phyloP scores from a whole-genome alignment of 73 alveolate species.

The Tetrahymena elliotti region DNA sequence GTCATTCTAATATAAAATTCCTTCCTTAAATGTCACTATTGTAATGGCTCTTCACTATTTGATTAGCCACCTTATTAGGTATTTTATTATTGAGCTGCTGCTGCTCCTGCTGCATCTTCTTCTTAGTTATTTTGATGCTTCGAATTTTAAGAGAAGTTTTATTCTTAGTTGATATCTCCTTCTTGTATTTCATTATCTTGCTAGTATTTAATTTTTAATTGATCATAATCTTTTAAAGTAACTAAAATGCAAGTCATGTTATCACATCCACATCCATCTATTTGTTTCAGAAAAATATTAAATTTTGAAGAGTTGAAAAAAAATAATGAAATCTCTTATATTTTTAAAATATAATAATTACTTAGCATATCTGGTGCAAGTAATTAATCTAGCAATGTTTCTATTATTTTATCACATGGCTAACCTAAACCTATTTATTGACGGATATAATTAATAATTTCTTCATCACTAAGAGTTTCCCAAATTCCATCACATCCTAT shows the following conservation, averaged over 20 bases:
- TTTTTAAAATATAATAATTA: not conserved
- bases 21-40: too few species aligned
- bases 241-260: conserved; percentile 32
- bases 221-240: conserved; percentile 17
- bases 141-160: not conserved
- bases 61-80: not conserved
- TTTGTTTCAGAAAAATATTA: not conserved
- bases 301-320: not conserved
- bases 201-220: not conserved
- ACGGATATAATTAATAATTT: not conserved
- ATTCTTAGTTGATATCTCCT: not conserved
- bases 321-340: too few species aligned
- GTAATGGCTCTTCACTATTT: too few species aligned
- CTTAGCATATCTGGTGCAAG: conserved; percentile 27
- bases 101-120: not conserved
- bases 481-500: conserved; percentile 46
- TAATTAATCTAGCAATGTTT: conserved; percentile 12
- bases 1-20: too few species aligned
- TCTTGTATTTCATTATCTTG: not conserved
- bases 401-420: conserved; percentile 2
- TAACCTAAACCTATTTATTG: not conserved
- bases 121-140: not conserved
- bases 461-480: conserved; percentile 33
- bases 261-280: conserved; percentile 40
- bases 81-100: not conserved